A percentile compares a stretch with the other conserved stretches of the same genome.
These are phyloP conservation scores for Paralagenidium karlingii DNA, from an alignment of 352 stramenopile genomes.

Conservation along the genomic window DNA sequence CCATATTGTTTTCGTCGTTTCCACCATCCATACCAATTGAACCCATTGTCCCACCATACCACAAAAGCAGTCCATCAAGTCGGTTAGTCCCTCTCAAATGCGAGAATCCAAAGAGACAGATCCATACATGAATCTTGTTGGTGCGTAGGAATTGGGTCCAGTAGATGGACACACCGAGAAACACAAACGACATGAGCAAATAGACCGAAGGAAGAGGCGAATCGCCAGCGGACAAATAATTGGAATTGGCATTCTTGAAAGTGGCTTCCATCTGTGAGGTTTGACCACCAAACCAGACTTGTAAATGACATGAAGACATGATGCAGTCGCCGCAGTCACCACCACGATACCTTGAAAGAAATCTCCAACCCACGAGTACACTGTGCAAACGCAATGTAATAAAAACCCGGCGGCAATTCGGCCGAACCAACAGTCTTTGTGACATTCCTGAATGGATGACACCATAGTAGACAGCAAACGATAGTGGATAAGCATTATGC, in stretches of 20 bases:
- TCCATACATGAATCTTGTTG: conserved; percentile 49
- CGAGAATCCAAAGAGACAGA: too few species aligned
- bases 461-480: conserved; percentile 10
- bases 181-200: conserved; percentile 59
- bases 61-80: conserved; percentile 12
- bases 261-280: conserved; percentile 65
- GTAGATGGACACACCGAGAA: conserved; percentile 24
- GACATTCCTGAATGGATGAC: conserved; percentile 21
- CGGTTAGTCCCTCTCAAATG: conserved; percentile 25
- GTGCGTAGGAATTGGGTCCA: conserved; percentile 61
- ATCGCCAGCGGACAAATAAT: conserved; percentile 82
- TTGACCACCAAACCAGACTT: conserved; percentile 4
- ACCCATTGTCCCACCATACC: too few species aligned
- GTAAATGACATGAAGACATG: neutral
- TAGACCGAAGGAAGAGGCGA: conserved; percentile 78
- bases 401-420: conserved; percentile 45
- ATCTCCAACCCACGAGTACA: conserved; percentile 61
- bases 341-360: conserved; percentile 81
- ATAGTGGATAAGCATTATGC: conserved; percentile 11
- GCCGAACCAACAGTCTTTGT: conserved; percentile 16
- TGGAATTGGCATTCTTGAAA: conserved; percentile 64
- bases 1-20: conserved; percentile 14
- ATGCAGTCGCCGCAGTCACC: too few species aligned
- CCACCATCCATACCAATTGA: too few species aligned
- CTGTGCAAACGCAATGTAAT: conserved; percentile 81